These are phyloP conservation scores for Arbutus unedo DNA, from an alignment of 148 eudicot genomes.

Conservation along the genomic window DNA sequence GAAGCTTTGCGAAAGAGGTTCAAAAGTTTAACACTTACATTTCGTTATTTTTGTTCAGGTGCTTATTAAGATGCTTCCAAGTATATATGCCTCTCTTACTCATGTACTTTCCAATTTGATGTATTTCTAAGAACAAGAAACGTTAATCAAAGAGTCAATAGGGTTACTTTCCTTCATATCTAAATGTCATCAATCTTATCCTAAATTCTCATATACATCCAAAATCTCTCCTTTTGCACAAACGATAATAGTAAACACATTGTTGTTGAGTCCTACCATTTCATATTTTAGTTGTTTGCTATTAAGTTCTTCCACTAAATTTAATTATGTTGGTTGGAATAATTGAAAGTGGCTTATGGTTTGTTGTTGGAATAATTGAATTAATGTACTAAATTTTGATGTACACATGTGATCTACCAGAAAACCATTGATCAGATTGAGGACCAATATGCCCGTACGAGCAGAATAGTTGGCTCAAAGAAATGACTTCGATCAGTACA, in stretches of 20 bases:
- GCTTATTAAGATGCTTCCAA: conserved; percentile 93
- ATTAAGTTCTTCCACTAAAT: conserved; percentile 23
- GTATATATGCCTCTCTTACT: conserved; percentile 43
- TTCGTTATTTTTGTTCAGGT: conserved; percentile 48
- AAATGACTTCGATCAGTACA: conserved; percentile 74
- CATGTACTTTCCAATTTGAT: background rate
- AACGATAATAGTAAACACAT: background rate
- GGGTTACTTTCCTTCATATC: background rate
- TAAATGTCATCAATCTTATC: no score
- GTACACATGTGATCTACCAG: conserved; percentile 29
- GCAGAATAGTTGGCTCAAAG: conserved; percentile 64
- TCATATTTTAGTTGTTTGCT: background rate
- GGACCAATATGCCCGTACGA: no score
- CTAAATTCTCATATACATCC: background rate
- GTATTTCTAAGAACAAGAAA: background rate
- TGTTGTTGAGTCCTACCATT: background rate
- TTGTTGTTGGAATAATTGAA: background rate
- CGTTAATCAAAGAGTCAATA: background rate
- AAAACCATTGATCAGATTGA: conserved; percentile 80
- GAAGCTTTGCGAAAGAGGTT: conserved; percentile 14
- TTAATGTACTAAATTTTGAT: background rate
- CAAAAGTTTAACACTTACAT: conserved; percentile 15
- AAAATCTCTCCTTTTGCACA: background rate
- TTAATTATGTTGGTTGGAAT: conserved; percentile 28
- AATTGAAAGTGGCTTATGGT: conserved; percentile 14